Evolutionary conservation across 108 stramenopile genomes (phyloP).

Genomic region (Nannochloropsis salina): DNA sequence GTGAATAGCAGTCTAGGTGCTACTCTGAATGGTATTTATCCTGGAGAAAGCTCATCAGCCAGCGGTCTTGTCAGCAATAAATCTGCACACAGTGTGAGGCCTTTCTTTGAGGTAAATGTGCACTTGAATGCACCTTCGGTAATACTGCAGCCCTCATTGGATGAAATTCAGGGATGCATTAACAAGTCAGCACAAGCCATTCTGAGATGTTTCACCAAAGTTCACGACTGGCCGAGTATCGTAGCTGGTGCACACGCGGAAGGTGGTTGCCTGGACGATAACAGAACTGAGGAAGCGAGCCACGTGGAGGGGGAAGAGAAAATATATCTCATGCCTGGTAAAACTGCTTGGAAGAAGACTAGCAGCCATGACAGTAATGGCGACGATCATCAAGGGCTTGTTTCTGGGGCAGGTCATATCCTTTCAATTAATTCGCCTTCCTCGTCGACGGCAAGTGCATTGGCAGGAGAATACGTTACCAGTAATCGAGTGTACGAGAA

Average conservation of each 20-base stretch:
- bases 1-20: slow-evolving; percentile 28
- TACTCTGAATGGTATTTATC: not conserved
- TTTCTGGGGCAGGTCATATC: not conserved
- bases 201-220: slow-evolving; percentile 72
- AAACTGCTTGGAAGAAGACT: not conserved
- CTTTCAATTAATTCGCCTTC: not conserved
- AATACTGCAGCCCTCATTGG: slow-evolving; percentile 66
- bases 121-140: slow-evolving; percentile 69
- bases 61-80: not conserved
- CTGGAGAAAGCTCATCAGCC: not conserved
- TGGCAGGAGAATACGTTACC: too few species aligned
- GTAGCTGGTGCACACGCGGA: not conserved
- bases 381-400: not conserved
- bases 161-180: slow-evolving; percentile 77
- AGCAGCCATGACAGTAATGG: not conserved
- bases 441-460: too few species aligned
- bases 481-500: too few species aligned
- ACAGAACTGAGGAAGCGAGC: too few species aligned
- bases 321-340: not conserved
- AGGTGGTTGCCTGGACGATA: not conserved
- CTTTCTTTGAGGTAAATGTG: slow-evolving; percentile 83
- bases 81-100: slow-evolving; percentile 27
- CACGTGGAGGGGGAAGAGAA: not conserved
- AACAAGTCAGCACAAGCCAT: slow-evolving; percentile 75
- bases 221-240: slow-evolving; percentile 59